These are phyloP conservation scores for Sclerotinia trifoliorum DNA, from an alignment of 2,329 filamentous ascomycete genomes.

Conservation along the genomic window DNA sequence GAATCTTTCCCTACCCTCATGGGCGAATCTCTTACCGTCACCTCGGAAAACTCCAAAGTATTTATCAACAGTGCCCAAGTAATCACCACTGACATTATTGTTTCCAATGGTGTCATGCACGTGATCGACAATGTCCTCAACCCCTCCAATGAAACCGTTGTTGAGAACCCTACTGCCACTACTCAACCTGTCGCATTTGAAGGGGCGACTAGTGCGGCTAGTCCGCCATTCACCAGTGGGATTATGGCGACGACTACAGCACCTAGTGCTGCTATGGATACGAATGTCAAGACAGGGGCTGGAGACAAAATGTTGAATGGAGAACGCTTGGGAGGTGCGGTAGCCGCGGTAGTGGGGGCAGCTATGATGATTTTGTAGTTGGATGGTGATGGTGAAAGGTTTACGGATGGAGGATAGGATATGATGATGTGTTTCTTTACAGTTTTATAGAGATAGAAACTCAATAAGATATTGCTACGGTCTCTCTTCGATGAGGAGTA, in stretches of 20 bases:
- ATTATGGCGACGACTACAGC: slow-evolving; percentile 45
- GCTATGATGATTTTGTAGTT: slow-evolving; percentile 1
- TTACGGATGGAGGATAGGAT: too few relatives aligned
- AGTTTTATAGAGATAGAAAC: neutral
- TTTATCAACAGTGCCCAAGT: slow-evolving; percentile 45
- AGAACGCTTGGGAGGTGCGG: neutral
- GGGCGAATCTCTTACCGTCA: slow-evolving; percentile 40
- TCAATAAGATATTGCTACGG: neutral
- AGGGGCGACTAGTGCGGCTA: slow-evolving; percentile 29
- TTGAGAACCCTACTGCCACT: slow-evolving; percentile 42
- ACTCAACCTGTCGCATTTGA: slow-evolving; percentile 43
- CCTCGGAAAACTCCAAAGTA: slow-evolving; percentile 34
- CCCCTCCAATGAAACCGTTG: slow-evolving; percentile 42
- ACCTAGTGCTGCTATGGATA: slow-evolving; percentile 36
- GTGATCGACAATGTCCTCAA: slow-evolving; percentile 48
- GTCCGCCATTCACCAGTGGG: slow-evolving; percentile 44
- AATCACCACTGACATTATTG: slow-evolving; percentile 41
- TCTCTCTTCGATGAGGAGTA: neutral
- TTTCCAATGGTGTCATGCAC: slow-evolving; percentile 42
- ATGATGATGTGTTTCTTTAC: neutral
- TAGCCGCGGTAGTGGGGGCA: slow-evolving; percentile 41
- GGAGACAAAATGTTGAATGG: neutral
- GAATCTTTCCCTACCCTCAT: slow-evolving; percentile 34
- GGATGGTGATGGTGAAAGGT: neutral
- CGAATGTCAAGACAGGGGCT: neutral